These are phyloP conservation scores for Triangularia setosa DNA, from an alignment of 2,329 filamentous ascomycete genomes.

Conservation along the genomic window DNA sequence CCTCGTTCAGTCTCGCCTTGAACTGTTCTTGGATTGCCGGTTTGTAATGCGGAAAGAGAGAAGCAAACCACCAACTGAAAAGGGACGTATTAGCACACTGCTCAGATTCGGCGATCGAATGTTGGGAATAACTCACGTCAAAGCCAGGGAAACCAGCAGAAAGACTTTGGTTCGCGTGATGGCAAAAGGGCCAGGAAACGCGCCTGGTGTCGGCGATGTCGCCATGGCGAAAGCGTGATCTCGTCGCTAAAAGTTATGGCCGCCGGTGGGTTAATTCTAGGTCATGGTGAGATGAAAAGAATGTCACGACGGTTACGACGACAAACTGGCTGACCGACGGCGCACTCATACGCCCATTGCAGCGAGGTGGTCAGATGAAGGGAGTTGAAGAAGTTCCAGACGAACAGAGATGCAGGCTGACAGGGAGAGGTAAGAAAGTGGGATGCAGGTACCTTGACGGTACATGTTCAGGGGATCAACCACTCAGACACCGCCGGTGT, in stretches of 20 bases:
- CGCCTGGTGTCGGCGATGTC: slow-evolving; percentile 13
- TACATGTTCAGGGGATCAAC: neutral
- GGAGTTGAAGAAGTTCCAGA: neutral
- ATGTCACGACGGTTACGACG: neutral
- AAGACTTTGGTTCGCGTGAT: slow-evolving; percentile 36
- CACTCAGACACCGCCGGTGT: neutral
- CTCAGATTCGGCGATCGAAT: neutral
- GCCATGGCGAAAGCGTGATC: slow-evolving; percentile 22
- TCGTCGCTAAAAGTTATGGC: neutral
- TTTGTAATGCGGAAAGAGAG: slow-evolving; percentile 41
- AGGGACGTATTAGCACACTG: neutral
- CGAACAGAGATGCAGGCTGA: neutral
- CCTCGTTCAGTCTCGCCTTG: slow-evolving; percentile 37
- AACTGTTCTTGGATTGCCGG: slow-evolving; percentile 39
- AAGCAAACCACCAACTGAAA: slow-evolving; percentile 47
- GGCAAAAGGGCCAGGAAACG: slow-evolving; percentile 24
- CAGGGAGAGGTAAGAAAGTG: neutral
- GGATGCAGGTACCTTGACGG: neutral
- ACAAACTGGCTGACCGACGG: neutral
- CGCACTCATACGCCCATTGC: neutral
- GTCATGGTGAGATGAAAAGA: neutral
- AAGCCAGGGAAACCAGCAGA: slow-evolving; percentile 32
- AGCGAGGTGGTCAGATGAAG: neutral
- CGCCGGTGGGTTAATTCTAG: neutral
- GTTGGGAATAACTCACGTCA: slow-evolving; percentile 34